Evolutionary conservation across 306 rosid genomes (phyloP).

Genomic region (Ceratonia siliqua): DNA sequence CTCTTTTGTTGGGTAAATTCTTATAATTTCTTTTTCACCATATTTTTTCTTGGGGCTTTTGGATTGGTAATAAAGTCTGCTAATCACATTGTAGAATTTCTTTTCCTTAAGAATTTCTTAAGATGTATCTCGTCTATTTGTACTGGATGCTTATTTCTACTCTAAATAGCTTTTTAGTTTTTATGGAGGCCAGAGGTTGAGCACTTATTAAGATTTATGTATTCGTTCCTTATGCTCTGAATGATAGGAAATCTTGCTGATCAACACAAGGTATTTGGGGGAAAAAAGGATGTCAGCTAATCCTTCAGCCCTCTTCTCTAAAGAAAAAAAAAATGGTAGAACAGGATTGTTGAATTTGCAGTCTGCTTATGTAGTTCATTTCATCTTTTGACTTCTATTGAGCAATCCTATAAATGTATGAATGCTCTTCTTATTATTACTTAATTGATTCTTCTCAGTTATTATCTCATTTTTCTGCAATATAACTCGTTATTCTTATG

Average conservation of each 20-base stretch:
- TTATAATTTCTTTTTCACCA: neutral
- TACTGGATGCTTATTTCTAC: conserved; percentile 25
- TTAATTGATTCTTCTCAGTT: neutral
- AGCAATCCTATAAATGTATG: neutral
- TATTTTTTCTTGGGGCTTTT: conserved; percentile 14
- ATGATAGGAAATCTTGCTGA: conserved; percentile 5
- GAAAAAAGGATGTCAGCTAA: neutral
- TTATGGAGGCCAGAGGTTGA: conserved; percentile 9
- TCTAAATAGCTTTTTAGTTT: conserved; percentile 6
- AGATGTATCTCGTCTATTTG: conserved; percentile 7
- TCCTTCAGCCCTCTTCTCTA: neutral
- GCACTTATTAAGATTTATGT: conserved; percentile 9
- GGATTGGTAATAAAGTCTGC: conserved; percentile 6
- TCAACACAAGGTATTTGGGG: neutral
- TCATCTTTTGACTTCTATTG: neutral
- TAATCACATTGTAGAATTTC: conserved; percentile 7
- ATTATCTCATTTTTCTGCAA: neutral
- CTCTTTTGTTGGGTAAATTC: conserved; percentile 84
- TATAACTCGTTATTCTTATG: neutral
- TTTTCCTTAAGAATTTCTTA: conserved; percentile 12
- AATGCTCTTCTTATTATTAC: neutral
- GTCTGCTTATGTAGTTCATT: neutral
- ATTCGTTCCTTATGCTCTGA: conserved; percentile 16
- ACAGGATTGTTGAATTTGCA: neutral
- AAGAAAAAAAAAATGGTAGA: neutral